phyloP scores from a whole-genome alignment of 305 asterid genomes.

The Euphrasia arctica region DNA sequence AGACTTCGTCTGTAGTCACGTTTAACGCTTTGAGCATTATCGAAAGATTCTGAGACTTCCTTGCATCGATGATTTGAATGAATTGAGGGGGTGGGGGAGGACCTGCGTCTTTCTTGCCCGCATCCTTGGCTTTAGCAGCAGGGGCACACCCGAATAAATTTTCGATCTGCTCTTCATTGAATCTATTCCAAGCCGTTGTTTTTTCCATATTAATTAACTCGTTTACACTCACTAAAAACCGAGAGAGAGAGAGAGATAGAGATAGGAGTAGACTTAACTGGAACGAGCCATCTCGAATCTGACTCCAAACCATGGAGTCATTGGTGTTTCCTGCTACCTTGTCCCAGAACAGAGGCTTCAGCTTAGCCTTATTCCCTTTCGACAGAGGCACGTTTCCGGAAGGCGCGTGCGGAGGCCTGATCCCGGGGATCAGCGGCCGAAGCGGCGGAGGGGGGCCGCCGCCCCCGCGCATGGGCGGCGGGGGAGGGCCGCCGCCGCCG shows the following conservation, averaged over 20 bases:
- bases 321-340: conserved; percentile 73
- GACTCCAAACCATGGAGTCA: conserved; percentile 92
- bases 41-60: conserved; percentile 73
- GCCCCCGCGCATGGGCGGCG: too few species aligned
- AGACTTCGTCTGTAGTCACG: conserved; percentile 67
- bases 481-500: too few species aligned
- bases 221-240: too few species aligned
- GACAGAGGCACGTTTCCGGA: conserved; percentile 20
- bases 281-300: conserved; percentile 82
- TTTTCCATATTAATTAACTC: background rate
- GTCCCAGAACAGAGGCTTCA: conserved; percentile 99
- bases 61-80: conserved; percentile 68
- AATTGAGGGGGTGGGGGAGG: conserved; percentile 30
- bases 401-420: conserved; percentile 50
- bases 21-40: conserved; percentile 67
- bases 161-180: conserved; percentile 79
- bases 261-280: conserved; percentile 52
- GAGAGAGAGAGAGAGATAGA: background rate
- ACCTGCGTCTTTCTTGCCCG: conserved; percentile 39
- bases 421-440: conserved; percentile 20
- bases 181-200: conserved; percentile 33
- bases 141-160: conserved; percentile 58
- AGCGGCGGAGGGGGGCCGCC: too few species aligned
- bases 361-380: conserved; percentile 51
- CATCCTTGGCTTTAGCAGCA: conserved; percentile 38